These are phyloP conservation scores for Candida morakotiae DNA, from an alignment of 805 yeast genomes.

Conservation along the genomic window DNA sequence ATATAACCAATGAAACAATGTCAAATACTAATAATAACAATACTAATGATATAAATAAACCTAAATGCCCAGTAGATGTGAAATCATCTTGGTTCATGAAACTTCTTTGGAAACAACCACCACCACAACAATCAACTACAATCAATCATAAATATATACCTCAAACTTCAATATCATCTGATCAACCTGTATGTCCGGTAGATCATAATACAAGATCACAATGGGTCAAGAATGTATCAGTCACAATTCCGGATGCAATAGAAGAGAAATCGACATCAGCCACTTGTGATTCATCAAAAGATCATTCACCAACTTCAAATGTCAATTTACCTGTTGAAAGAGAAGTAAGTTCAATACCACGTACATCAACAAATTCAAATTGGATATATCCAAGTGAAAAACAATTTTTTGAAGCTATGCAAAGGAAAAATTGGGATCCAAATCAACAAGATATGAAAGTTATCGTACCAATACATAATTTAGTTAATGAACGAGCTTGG, in stretches of 20 bases:
- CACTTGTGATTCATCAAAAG: constrained; percentile 47
- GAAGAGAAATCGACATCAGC: constrained; percentile 24
- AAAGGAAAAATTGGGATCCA: constrained; percentile 85
- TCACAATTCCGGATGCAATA: constrained; percentile 35
- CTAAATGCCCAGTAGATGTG: constrained; percentile 12
- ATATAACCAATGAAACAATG: constrained; percentile 4
- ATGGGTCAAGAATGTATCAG: constrained; percentile 36
- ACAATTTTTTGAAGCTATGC: constrained; percentile 93
- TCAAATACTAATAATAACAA: constrained; percentile 1
- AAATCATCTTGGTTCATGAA: not conserved
- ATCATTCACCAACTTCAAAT: constrained; percentile 14
- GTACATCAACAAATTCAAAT: constrained; percentile 57
- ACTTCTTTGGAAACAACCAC: constrained; percentile 2
- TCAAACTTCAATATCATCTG: constrained; percentile 29
- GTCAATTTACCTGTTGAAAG: constrained; percentile 63
- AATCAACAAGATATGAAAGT: constrained; percentile 77
- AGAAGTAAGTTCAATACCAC: constrained; percentile 77
- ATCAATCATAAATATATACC: constrained; percentile 49
- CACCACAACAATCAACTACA: not conserved
- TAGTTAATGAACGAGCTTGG: constrained; percentile 95
- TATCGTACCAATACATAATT: constrained; percentile 90
- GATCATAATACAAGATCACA: constrained; percentile 30
- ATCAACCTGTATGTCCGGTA: constrained; percentile 38
- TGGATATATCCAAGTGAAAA: constrained; percentile 97
- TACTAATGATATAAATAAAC: no score